Evolutionary conservation across 208 protist species (phyloP).

Genomic region (Trypanosoma lewisi): DNA sequence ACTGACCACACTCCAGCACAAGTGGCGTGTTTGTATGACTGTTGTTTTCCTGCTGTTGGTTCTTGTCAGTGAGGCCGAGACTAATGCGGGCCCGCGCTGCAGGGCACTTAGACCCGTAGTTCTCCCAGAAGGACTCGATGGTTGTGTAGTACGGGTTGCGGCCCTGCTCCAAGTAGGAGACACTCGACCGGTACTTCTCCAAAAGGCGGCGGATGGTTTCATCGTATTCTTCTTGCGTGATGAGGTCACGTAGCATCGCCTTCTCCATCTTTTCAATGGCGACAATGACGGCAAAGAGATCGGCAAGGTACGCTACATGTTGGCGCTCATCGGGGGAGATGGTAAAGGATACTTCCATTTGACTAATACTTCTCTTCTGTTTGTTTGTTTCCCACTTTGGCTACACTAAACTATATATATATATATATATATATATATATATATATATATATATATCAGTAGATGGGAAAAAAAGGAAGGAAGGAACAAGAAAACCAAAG

Average conservation of each 20-base stretch:
- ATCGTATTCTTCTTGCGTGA: conserved; percentile 87
- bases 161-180: conserved; percentile 59
- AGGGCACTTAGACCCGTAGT: conserved; percentile 77
- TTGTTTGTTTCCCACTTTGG: not conserved
- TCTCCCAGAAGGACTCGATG: conserved; percentile 91
- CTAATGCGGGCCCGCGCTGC: conserved; percentile 60
- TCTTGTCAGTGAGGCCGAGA: conserved; percentile 9
- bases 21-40: conserved; percentile 57
- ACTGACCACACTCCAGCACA: conserved; percentile 87
- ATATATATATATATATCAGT: no score
- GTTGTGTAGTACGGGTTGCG: conserved; percentile 77
- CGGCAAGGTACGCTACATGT: conserved; percentile 92
- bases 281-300: conserved; percentile 93
- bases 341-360: conserved; percentile 30
- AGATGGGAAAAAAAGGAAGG: no score
- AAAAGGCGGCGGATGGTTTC: conserved; percentile 87
- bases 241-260: conserved; percentile 89
- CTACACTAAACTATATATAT: no score
- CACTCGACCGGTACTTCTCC: conserved; percentile 94
- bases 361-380: not conserved
- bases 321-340: conserved; percentile 71
- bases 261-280: conserved; percentile 95
- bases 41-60: conserved; percentile 38
- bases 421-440: no score
- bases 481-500: no score